These are phyloP conservation scores for Hemisphaericaspora xylanilytica DNA, from an alignment of 1,139 yeast species.

Conservation along the genomic window DNA sequence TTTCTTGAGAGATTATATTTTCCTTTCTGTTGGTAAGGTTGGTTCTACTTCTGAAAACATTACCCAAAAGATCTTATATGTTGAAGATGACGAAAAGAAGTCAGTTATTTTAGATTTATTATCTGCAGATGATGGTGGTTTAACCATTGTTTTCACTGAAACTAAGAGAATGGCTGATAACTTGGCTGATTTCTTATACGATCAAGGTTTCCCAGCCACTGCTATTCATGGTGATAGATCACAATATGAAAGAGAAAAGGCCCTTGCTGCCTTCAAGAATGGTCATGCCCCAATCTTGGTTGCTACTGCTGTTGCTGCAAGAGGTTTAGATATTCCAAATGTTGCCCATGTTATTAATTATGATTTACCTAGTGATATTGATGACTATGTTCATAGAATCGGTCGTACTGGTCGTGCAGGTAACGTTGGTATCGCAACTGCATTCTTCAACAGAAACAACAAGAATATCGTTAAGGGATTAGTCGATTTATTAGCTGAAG, in stretches of 20 bases:
- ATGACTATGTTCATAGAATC: conserved; percentile 98
- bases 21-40: conserved; percentile 96
- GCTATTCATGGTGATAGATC: conserved; percentile 99
- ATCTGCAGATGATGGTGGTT: conserved; percentile 72
- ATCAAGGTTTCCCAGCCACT: conserved; percentile 92
- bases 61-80: conserved; percentile 89
- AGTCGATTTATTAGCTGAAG: conserved; percentile 84
- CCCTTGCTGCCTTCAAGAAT: conserved; percentile 80
- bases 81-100: conserved; percentile 93
- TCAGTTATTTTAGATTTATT: conserved; percentile 87
- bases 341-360: conserved; percentile 97
- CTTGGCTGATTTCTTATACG: conserved; percentile 86
- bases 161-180: conserved; percentile 98
- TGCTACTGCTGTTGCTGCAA: conserved; percentile 98
- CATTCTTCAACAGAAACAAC: conserved; percentile 96
- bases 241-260: conserved; percentile 96
- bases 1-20: conserved; percentile 91
- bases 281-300: conserved; percentile 92
- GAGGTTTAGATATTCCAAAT: conserved; percentile 99
- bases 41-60: conserved; percentile 98
- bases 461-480: conserved; percentile 85
- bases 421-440: conserved; percentile 96
- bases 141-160: conserved; percentile 94
- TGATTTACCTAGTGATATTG: conserved; percentile 95
- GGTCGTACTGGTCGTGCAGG: conserved; percentile 99